Base-by-base conservation (phyloP, 208 protist genomes). In the Trichomonas gallinae region DNA sequence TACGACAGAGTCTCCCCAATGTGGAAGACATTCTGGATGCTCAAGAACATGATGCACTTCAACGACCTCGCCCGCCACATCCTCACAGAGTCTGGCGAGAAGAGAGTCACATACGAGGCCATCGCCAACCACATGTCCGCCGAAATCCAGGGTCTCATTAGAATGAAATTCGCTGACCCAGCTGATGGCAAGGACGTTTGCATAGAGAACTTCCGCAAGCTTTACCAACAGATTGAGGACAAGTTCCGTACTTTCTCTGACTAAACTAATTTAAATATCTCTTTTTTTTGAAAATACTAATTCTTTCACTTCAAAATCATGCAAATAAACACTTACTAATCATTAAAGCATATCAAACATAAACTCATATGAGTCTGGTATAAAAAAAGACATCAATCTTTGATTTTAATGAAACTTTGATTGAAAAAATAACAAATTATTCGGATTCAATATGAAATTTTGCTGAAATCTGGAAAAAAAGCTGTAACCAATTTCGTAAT, bases 21-120 rank as follows among this genome's bases (percentile, higher is more conserved):
- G 36, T 91, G 83, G 83, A 91, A 91, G 42, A 91, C 83, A 48
- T 91, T 91, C 42, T 91, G 83, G 83, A 91, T 91, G 83, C 17
- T 91, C 0, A 91, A 91, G 83, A 91, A 91, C 83, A 91, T 91
- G 36, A 26, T 91, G 10, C 36, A 91, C 83, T 91, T 91, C 42
- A 44, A 91, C 23, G 83, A 91, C 42, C 42, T 91, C 3, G 83
- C 23, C 1, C 34, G 42, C 4, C 83, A 36, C 42, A 38, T 44
- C 4, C 83, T 91, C 17, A 45, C 10, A 11, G 83, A 91, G 8
- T 26, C 83, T 0, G n/a, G 40, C 8, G 83, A 91, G 42, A 91
- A 91, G 23, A 3, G 83, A n/a, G 83, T 91, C 17, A 91, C 83
- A 48, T 91, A 91, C 17, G 83, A 91, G 48, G 34, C 83, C 4